Evolutionary conservation across 192 early-diverging fungal genomes (phyloP).

Genomic region (Linnemannia schmuckeri): DNA sequence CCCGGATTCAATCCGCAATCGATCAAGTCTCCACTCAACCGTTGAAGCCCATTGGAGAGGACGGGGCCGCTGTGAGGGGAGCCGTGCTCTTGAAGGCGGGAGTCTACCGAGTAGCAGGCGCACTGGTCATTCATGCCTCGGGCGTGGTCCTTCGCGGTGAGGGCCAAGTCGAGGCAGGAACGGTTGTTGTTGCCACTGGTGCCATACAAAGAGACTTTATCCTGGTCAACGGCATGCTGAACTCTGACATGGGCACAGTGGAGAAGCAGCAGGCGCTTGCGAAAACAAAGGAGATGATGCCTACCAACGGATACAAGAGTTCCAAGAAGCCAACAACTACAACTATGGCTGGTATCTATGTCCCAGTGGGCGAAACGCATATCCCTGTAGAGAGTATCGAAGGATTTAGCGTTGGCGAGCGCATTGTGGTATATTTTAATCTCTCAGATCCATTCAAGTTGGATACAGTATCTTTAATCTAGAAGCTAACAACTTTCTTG

Average conservation of each 20-base stretch:
- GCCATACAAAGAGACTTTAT: slow-evolving; percentile 28
- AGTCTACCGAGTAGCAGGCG: slow-evolving; percentile 14
- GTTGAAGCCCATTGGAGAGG: slow-evolving; percentile 3
- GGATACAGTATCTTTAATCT: neutral
- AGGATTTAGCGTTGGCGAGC: slow-evolving; percentile 5
- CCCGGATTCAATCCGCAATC: slow-evolving; percentile 20
- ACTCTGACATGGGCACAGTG: slow-evolving; percentile 3
- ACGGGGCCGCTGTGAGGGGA: slow-evolving; percentile 8
- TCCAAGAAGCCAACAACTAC: neutral
- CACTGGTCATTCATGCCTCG: slow-evolving; percentile 6
- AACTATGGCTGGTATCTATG: neutral
- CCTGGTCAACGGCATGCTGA: slow-evolving; percentile 17
- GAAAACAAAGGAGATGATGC: slow-evolving; percentile 25
- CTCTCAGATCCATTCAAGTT: neutral
- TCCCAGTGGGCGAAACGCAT: slow-evolving; percentile 24
- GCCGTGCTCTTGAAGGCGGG: slow-evolving; percentile 22
- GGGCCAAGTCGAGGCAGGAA: slow-evolving; percentile 21
- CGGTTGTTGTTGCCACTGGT: slow-evolving; percentile 17
- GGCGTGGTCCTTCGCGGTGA: slow-evolving; percentile 23
- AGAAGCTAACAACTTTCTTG: neutral
- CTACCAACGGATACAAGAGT: slow-evolving; percentile 18
- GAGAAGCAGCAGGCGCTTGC: slow-evolving; percentile 2
- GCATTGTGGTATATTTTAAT: slow-evolving; percentile 11
- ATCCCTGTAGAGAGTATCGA: slow-evolving; percentile 4
- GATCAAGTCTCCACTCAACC: slow-evolving; percentile 22